A percentile compares a stretch with the other conserved stretches of the same genome.
These are phyloP conservation scores for Clausena lansium DNA, from an alignment of 345 rosid species.

Conservation along the genomic window DNA sequence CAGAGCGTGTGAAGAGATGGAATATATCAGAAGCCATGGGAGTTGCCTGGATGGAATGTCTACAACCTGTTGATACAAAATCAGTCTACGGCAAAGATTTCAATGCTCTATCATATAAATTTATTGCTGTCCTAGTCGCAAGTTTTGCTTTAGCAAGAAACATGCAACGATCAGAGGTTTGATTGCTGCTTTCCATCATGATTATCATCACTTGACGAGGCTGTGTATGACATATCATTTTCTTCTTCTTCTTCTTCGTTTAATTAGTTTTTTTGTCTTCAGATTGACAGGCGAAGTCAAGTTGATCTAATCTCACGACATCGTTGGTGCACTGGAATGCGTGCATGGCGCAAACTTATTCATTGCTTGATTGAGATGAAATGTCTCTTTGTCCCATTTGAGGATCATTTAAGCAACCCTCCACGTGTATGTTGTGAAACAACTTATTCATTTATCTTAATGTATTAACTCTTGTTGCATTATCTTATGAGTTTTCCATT, in stretches of 20 bases:
- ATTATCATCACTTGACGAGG: constrained; percentile 9
- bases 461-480: neutral
- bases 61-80: constrained; percentile 89
- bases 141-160: constrained; percentile 99
- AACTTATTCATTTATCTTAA: neutral
- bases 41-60: constrained; percentile 98
- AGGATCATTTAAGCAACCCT: constrained; percentile 52
- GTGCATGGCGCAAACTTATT: constrained; percentile 90
- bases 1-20: constrained; percentile 96
- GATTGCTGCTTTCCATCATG: constrained; percentile 23
- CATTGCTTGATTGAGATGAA: constrained; percentile 82
- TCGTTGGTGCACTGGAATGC: constrained; percentile 61
- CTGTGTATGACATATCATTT: constrained; percentile 11
- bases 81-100: constrained; percentile 98
- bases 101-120: constrained; percentile 91
- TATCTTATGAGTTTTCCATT: constrained; percentile 10
- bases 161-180: constrained; percentile 96
- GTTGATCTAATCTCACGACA: constrained; percentile 62
- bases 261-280: constrained; percentile 25
- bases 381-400: constrained; percentile 83
- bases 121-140: constrained; percentile 92
- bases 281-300: constrained; percentile 94
- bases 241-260: neutral
- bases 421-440: constrained; percentile 52
- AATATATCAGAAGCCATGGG: constrained; percentile 93